phyloP scores from a whole-genome alignment of 2,329 filamentous ascomycete genomes.

The Amphichorda felina region DNA sequence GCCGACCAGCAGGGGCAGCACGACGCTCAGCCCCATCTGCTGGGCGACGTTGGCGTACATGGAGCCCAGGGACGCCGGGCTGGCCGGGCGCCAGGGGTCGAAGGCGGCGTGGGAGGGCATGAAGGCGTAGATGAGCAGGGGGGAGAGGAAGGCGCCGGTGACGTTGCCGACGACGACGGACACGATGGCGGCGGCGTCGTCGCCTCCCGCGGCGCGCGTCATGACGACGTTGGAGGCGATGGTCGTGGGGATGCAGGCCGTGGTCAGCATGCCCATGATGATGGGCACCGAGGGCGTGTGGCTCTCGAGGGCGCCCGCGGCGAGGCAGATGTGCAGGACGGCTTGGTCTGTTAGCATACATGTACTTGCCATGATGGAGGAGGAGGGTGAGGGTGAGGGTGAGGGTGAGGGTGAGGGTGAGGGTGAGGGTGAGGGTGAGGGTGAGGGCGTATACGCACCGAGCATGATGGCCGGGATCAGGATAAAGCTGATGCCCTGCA shows the following conservation, averaged over 20 bases:
- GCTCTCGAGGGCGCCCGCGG: slow-evolving; percentile 33
- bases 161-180: slow-evolving; percentile 62
- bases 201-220: slow-evolving; percentile 51
- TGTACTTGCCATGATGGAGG: too few species aligned
- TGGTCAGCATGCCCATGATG: slow-evolving; percentile 54
- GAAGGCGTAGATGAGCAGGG: slow-evolving; percentile 50
- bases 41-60: slow-evolving; percentile 58
- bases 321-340: slow-evolving; percentile 33
- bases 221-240: slow-evolving; percentile 65
- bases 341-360: slow-evolving; percentile 13
- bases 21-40: slow-evolving; percentile 55
- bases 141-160: slow-evolving; percentile 54
- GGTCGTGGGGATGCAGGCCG: slow-evolving; percentile 59
- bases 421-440: too few species aligned
- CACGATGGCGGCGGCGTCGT: slow-evolving; percentile 52
- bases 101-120: slow-evolving; percentile 41
- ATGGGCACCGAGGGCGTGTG: slow-evolving; percentile 51
- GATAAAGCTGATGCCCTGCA: slow-evolving; percentile 56
- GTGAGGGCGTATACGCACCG: slow-evolving; percentile 19
- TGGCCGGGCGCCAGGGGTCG: slow-evolving; percentile 40
- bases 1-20: slow-evolving; percentile 51
- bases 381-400: too few species aligned
- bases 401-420: too few species aligned
- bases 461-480: slow-evolving; percentile 53
- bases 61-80: slow-evolving; percentile 36